Evolutionary conservation across 257 asterid species (phyloP), one percentile per base, ranked within the genome.

Genomic region (Knoxia roxburghii): DNA sequence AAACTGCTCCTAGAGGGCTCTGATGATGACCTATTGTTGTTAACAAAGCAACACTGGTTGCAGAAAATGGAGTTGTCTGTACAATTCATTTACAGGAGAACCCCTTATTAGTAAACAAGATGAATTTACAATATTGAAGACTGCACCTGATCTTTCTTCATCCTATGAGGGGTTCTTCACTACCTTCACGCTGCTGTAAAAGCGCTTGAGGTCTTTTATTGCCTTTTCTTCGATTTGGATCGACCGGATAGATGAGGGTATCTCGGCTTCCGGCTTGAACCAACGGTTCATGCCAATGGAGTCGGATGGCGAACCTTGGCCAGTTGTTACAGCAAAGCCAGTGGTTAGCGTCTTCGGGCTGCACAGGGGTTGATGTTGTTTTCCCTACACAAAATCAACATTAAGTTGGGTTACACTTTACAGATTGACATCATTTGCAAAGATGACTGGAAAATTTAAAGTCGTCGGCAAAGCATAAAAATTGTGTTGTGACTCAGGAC

Each of bases 151-250:
- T n/a, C n/a, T n/a, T n/a, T n/a, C n/a, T n/a, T 52, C 65, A 24
- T 64, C 76, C 69, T 33, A 84, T 4, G 95, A 85, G 48, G 82
- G 96, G 82, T 90, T 90, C 76, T 81, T 87, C 65, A 88, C 93
- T 66, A 90, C 82, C 78, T 82, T 87, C 57, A 88, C 97, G 14
- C 77, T 85, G 87, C 90, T 81, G 81, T 94, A 90, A 58, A 88
- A 84, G 74, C 96, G 96, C 80, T 84, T 88, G 33, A 94, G 87
- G 73, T 94, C 98, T 65, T 90, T 91, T 4, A 90, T 90, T 26
- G 99, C 99, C 82, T 70, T 84, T 78, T 94, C 99, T 84, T 94
- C 96, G 15, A 90, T 90, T 80, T 94, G 96, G 68, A 94, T 90
- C 0, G 95, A 90, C 49, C 95, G 95, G 43, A 94, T 68, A 3